phyloP scores from a whole-genome alignment of 1,284 basidiomycete species.

The Coniophora puteana region DNA sequence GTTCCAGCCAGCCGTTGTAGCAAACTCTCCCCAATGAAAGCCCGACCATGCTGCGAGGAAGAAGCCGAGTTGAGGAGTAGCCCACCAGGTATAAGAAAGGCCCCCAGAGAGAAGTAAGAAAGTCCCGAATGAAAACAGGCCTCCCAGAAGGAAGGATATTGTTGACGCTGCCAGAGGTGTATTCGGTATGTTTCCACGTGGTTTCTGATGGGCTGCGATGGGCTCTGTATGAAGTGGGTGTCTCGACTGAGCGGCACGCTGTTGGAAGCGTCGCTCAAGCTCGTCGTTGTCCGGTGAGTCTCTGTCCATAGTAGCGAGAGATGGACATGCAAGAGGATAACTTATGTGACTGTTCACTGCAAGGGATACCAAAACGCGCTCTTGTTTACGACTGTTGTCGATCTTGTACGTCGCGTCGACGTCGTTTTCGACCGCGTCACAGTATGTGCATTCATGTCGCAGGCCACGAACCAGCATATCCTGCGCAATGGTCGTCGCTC shows the following conservation, averaged over 20 bases:
- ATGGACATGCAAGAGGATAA: neutral
- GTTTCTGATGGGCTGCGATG: slow-evolving; percentile 38
- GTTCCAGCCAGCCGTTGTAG: slow-evolving; percentile 96
- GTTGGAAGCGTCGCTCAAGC: slow-evolving; percentile 45
- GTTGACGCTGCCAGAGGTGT: slow-evolving; percentile 72
- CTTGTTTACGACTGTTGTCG: too few species aligned
- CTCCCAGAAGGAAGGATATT: slow-evolving; percentile 75
- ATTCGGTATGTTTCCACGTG: slow-evolving; percentile 73
- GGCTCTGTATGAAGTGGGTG: slow-evolving; percentile 59
- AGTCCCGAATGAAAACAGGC: slow-evolving; percentile 52
- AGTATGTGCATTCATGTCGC: too few species aligned
- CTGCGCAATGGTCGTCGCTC: too few species aligned
- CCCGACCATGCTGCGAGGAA: slow-evolving; percentile 78
- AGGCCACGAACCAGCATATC: too few species aligned
- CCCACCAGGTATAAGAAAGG: slow-evolving; percentile 52
- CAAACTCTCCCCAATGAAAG: slow-evolving; percentile 96
- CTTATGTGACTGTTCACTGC: neutral
- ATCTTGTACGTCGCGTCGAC: too few species aligned
- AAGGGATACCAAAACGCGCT: too few species aligned
- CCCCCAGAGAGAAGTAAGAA: slow-evolving; percentile 46
- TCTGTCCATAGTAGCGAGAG: neutral
- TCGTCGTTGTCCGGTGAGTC: slow-evolving; percentile 21
- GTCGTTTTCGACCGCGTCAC: too few species aligned
- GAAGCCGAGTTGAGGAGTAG: slow-evolving; percentile 75
- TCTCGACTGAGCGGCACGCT: slow-evolving; percentile 30